Evolutionary conservation across 495 filamentous ascomycete species (phyloP).

Genomic region (Thermothielavioides terrestris): DNA sequence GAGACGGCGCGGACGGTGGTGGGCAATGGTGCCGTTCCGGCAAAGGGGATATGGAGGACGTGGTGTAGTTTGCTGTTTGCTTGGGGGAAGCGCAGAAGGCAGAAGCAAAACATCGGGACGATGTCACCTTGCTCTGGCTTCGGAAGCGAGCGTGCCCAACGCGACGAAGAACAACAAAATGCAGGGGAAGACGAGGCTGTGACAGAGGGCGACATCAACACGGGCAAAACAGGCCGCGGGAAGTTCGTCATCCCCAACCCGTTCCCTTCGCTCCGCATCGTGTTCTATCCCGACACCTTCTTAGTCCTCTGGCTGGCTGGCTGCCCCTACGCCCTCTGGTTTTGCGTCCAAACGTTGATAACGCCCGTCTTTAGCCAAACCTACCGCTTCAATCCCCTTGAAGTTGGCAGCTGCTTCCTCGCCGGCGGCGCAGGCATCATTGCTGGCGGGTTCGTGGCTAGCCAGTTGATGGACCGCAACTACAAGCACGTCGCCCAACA

Average conservation of each 20-base stretch:
- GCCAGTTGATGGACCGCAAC: slow-evolving; percentile 35
- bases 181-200: not conserved
- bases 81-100: not conserved
- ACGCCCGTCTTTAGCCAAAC: slow-evolving; percentile 33
- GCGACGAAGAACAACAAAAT: too few species aligned
- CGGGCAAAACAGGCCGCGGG: slow-evolving; percentile 3
- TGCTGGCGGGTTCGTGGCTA: slow-evolving; percentile 8
- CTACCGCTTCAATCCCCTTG: slow-evolving; percentile 41
- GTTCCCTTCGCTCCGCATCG: slow-evolving; percentile 9
- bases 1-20: slow-evolving; percentile 39
- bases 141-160: too few species aligned
- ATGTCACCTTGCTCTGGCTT: too few species aligned
- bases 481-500: slow-evolving; percentile 35
- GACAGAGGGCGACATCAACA: not conserved
- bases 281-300: slow-evolving; percentile 14
- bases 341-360: slow-evolving; percentile 26
- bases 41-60: slow-evolving; percentile 19
- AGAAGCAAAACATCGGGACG: not conserved
- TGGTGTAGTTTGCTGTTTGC: slow-evolving; percentile 9
- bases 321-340: slow-evolving; percentile 21
- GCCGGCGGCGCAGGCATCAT: slow-evolving; percentile 36
- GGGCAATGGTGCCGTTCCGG: slow-evolving; percentile 30
- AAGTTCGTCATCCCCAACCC: slow-evolving; percentile 9
- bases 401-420: slow-evolving; percentile 44
- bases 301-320: slow-evolving; percentile 17